Conservation (phyloP, 805 yeast genomes). For the Metschnikowia lachancei region DNA sequence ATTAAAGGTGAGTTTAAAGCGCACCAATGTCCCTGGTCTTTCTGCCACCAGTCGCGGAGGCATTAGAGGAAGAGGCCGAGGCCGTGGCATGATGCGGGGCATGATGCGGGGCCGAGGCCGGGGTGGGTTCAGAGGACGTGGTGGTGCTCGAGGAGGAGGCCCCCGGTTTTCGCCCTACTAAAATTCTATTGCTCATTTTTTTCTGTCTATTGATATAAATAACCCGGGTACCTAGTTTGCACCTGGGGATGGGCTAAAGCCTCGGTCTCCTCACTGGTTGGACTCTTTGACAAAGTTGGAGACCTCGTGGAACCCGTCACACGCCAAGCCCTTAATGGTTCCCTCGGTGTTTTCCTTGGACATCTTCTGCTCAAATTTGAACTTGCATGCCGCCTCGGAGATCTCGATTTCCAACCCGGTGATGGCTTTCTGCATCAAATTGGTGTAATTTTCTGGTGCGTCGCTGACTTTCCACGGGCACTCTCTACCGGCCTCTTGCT, state of each 20-base stretch:
- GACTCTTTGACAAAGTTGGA: conserved; percentile 24
- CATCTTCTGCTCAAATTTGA: conserved; percentile 56
- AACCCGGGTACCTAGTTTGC: no score
- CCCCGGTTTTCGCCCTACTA: conserved; percentile 15
- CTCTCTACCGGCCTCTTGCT: conserved; percentile 44
- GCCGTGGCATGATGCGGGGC: conserved; percentile 11
- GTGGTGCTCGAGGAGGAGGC: conserved; percentile 13
- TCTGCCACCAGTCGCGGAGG: conserved; percentile 30
- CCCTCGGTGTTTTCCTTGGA: conserved; percentile 48
- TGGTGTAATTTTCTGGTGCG: conserved; percentile 51
- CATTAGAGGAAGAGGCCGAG: conserved; percentile 32
- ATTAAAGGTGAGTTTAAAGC: conserved; percentile 70
- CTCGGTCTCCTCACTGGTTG: conserved; percentile 11
- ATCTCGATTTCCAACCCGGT: conserved; percentile 57
- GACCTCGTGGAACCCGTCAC: conserved; percentile 32
- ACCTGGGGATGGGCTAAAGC: not conserved
- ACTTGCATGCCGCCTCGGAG: conserved; percentile 46
- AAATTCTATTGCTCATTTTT: no score
- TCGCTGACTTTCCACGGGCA: conserved; percentile 55
- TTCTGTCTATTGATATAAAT: no score
- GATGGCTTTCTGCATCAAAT: conserved; percentile 46
- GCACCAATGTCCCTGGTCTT: conserved; percentile 80
- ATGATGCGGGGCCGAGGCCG: conserved; percentile 11
- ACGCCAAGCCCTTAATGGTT: conserved; percentile 45
- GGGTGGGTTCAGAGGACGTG: conserved; percentile 11